Evolutionary conservation across 1,284 basidiomycete species (phyloP).

Genomic region (Hymenochaete sp.): DNA sequence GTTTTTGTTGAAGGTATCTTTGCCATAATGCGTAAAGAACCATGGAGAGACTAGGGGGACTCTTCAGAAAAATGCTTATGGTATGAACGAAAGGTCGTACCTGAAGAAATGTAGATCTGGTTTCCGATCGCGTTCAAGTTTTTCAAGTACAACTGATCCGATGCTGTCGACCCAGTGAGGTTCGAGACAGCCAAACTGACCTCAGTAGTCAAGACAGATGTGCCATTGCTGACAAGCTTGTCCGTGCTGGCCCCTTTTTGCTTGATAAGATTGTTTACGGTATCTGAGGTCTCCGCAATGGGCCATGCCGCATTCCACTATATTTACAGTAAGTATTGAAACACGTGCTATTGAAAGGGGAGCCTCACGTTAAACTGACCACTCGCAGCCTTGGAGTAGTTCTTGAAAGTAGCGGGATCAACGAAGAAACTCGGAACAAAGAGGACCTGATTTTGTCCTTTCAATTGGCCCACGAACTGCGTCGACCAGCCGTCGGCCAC

Average conservation of each 20-base stretch:
- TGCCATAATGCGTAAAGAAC: slow-evolving; percentile 75
- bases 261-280: slow-evolving; percentile 27
- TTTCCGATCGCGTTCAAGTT: slow-evolving; percentile 28
- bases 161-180: slow-evolving; percentile 38
- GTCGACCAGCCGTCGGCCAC: slow-evolving; percentile 46
- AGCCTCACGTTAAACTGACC: slow-evolving; percentile 51
- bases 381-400: slow-evolving; percentile 37
- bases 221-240: slow-evolving; percentile 9
- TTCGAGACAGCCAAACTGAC: slow-evolving; percentile 32
- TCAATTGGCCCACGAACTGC: slow-evolving; percentile 45
- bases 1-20: slow-evolving; percentile 71
- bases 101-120: slow-evolving; percentile 37
- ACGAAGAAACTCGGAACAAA: slow-evolving; percentile 66
- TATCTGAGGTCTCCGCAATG: slow-evolving; percentile 39
- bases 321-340: slow-evolving; percentile 3
- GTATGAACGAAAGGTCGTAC: slow-evolving; percentile 1
- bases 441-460: slow-evolving; percentile 39
- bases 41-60: slow-evolving; percentile 44
- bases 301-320: slow-evolving; percentile 68
- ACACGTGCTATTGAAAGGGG: neutral
- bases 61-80: neutral
- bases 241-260: slow-evolving; percentile 22
- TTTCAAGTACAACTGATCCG: slow-evolving; percentile 39
- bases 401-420: slow-evolving; percentile 40
- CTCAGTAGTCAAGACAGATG: slow-evolving; percentile 18